Conservation (phyloP, 768 basidiomycete species). For the Phaffia australis region DNA sequence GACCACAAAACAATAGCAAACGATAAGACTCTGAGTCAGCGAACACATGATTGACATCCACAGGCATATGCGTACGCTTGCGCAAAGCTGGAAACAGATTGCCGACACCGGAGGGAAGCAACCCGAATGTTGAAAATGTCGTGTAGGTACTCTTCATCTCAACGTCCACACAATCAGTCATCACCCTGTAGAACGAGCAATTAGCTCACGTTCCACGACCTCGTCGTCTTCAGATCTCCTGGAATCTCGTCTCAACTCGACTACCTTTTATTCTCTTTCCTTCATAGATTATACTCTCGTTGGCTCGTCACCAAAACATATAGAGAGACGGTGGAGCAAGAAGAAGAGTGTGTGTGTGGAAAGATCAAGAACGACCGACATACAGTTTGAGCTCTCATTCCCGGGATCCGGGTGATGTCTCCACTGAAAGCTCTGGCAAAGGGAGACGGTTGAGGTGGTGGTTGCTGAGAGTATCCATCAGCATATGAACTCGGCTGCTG, state of each 20-base stretch:
- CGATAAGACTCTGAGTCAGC: background rate
- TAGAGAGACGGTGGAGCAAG: background rate
- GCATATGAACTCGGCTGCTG: too few species aligned
- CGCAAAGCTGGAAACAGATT: background rate
- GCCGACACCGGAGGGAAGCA: background rate
- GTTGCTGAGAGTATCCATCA: too few species aligned
- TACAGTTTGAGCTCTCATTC: conserved; percentile 21
- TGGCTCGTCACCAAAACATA: background rate
- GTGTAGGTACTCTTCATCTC: background rate
- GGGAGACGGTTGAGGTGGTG: conserved; percentile 11
- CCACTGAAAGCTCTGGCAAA: conserved; percentile 17
- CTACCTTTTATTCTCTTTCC: background rate
- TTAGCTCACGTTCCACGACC: background rate
- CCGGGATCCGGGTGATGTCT: conserved; percentile 13
- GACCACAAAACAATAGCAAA: background rate
- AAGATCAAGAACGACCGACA: background rate
- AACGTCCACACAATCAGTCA: too few species aligned
- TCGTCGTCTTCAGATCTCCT: background rate
- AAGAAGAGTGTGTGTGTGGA: background rate
- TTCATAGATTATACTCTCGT: background rate
- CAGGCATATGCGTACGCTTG: background rate
- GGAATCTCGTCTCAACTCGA: too few species aligned
- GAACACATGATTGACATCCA: background rate
- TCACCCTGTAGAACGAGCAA: too few species aligned
- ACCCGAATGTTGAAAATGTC: background rate